phyloP scores from a whole-genome alignment of 768 basidiomycete genomes.

The Crassisporium funariophilum region DNA sequence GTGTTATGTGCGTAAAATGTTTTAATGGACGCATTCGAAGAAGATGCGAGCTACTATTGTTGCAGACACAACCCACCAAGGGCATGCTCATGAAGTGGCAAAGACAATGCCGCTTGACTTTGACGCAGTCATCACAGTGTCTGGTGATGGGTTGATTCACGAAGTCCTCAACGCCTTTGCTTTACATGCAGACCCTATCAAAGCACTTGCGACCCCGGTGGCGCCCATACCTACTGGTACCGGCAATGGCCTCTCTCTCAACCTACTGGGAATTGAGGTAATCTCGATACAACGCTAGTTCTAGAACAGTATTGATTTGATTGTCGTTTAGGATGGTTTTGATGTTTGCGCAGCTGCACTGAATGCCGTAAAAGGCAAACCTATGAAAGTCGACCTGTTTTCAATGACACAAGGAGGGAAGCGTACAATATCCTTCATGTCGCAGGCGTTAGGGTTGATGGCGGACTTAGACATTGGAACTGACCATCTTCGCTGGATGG shows the following conservation, averaged over 20 bases:
- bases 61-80: conserved; percentile 61
- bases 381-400: conserved; percentile 77
- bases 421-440: conserved; percentile 76
- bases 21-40: not conserved
- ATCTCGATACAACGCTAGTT: conserved; percentile 2
- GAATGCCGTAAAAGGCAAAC: conserved; percentile 78
- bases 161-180: conserved; percentile 86
- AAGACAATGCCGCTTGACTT: conserved; percentile 51
- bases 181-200: conserved; percentile 56
- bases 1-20: conserved; percentile 53
- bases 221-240: conserved; percentile 83
- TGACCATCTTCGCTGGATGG: conserved; percentile 86
- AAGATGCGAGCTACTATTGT: too few species aligned
- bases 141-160: conserved; percentile 84
- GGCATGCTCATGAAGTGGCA: conserved; percentile 69
- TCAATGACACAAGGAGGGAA: conserved; percentile 71
- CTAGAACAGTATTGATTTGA: not conserved
- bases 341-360: conserved; percentile 74
- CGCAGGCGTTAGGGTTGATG: conserved; percentile 81
- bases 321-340: conserved; percentile 54
- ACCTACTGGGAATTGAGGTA: conserved; percentile 71
- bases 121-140: conserved; percentile 75
- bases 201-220: conserved; percentile 69
- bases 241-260: conserved; percentile 76
- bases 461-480: conserved; percentile 86